A percentile compares a stretch with the other conserved stretches of the same genome.
Conservation (phyloP, 83 land plant species). For the Isoetes engelmannii region DNA sequence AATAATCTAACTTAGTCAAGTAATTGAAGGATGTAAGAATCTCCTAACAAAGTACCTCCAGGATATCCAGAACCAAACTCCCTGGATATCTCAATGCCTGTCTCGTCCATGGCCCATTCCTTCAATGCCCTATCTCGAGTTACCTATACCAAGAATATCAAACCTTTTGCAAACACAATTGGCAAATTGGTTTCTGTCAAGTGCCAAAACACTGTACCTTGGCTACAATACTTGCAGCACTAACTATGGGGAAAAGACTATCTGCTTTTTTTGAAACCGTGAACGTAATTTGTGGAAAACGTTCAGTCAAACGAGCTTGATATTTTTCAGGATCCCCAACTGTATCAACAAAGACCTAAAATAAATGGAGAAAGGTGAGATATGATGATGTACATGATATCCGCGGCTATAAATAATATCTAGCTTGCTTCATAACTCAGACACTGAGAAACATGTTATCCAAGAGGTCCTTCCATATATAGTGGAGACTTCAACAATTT, state of each 20-base stretch:
- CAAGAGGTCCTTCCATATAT: no score
- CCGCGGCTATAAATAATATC: no score
- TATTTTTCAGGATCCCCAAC: conserved; percentile 96
- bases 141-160: conserved; percentile 41
- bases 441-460: no score
- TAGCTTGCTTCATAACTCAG: no score
- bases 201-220: conserved; percentile 44
- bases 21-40: not conserved
- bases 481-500: no score
- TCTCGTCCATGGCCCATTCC: conserved; percentile 76
- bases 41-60: conserved; percentile 46
- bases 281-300: conserved; percentile 79
- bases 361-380: not conserved
- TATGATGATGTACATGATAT: no score
- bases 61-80: conserved; percentile 98
- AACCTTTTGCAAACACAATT: not conserved
- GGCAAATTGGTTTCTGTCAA: not conserved
- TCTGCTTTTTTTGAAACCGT: conserved; percentile 96
- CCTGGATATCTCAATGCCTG: conserved; percentile 46
- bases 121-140: conserved; percentile 82
- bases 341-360: conserved; percentile 86
- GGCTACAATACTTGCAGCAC: conserved; percentile 97
- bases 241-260: conserved; percentile 93
- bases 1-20: not conserved
- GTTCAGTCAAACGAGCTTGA: conserved; percentile 51